These are phyloP conservation scores for Eutrema salsugineum DNA, from an alignment of 441 rosid species.

Conservation along the genomic window DNA sequence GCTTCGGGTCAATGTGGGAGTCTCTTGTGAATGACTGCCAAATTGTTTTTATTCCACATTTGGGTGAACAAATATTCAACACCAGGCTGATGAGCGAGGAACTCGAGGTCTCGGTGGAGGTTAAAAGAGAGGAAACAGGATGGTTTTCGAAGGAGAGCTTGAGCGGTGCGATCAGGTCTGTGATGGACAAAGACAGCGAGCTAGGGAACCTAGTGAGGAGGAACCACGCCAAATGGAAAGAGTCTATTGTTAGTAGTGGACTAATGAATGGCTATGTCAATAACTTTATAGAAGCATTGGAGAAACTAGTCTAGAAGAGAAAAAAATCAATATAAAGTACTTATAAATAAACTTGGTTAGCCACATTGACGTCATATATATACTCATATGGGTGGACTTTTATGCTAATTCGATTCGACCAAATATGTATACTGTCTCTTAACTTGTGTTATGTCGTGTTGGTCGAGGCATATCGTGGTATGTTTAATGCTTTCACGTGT, in stretches of 20 bases:
- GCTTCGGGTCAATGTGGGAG: slow-evolving; percentile 82
- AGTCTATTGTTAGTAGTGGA: slow-evolving; percentile 1
- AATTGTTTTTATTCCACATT: slow-evolving; percentile 48
- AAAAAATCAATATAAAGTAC: not conserved
- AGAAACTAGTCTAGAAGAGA: slow-evolving; percentile 15
- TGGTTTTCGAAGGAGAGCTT: slow-evolving; percentile 35
- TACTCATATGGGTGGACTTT: not conserved
- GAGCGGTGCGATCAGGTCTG: slow-evolving; percentile 27
- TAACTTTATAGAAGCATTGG: slow-evolving; percentile 32
- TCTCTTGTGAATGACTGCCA: slow-evolving; percentile 48
- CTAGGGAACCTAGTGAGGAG: slow-evolving; percentile 27
- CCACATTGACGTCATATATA: not conserved
- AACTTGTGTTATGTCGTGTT: not conserved
- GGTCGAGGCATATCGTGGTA: not conserved
- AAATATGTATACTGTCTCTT: too few species aligned
- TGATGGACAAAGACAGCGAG: slow-evolving; percentile 35
- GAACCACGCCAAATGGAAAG: slow-evolving; percentile 32
- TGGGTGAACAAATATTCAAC: slow-evolving; percentile 30
- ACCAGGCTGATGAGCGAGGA: slow-evolving; percentile 35
- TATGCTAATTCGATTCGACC: too few species aligned
- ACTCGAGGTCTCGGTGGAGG: slow-evolving; percentile 36
- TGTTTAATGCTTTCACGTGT: not conserved
- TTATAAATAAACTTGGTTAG: not conserved
- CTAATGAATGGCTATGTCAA: slow-evolving; percentile 33
- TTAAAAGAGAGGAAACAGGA: slow-evolving; percentile 26